Conservation (phyloP, 2,329 filamentous ascomycete species). For the Phoma sp. region DNA sequence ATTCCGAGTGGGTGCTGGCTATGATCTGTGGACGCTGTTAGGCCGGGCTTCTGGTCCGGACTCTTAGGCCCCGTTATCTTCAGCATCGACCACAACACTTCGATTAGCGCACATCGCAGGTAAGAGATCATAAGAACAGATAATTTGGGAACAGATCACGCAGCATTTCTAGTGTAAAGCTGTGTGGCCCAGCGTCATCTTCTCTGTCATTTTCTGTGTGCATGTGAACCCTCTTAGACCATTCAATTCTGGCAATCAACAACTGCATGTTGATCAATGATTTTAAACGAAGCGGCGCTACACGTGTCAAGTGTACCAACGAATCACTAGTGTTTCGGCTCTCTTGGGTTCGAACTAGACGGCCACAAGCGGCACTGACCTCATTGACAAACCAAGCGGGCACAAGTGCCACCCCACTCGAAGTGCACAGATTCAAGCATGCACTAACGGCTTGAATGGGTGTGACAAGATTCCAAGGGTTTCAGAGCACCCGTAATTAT, state of each 20-base stretch:
- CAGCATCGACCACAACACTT: background rate
- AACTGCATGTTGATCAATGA: too few relatives aligned
- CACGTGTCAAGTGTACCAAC: background rate
- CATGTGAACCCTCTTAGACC: too few relatives aligned
- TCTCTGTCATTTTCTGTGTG: too few relatives aligned
- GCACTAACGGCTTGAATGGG: background rate
- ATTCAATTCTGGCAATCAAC: too few relatives aligned
- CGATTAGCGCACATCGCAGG: background rate
- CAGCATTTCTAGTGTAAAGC: too few relatives aligned
- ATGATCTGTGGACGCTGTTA: background rate
- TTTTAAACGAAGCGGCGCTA: background rate
- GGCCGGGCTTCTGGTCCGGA: background rate
- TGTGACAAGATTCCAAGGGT: conserved; percentile 3
- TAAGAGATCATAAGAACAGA: background rate
- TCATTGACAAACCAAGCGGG: background rate
- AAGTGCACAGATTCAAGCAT: background rate
- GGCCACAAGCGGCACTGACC: background rate
- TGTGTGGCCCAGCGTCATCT: too few relatives aligned
- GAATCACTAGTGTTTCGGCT: conserved; percentile 1
- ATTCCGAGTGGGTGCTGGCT: background rate
- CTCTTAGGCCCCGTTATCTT: background rate
- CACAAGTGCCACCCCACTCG: background rate
- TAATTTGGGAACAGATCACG: too few relatives aligned
- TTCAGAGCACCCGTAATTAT: conserved; percentile 3
- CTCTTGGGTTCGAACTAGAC: conserved; percentile 2